phyloP scores from a whole-genome alignment of 805 yeast species.

The Pichia heedii region DNA sequence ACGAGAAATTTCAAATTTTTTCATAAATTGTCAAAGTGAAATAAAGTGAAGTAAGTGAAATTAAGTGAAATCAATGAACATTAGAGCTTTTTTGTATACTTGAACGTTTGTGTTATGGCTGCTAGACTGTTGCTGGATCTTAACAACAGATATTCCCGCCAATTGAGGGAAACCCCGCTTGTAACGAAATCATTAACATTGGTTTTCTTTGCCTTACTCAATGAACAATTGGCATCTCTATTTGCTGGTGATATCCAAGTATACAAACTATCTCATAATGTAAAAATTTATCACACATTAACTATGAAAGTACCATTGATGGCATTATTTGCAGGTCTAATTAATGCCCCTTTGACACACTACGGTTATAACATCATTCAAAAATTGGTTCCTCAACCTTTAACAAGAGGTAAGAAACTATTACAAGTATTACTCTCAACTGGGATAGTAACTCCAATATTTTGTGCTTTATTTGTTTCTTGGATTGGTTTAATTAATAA shows the following conservation, averaged over 20 bases:
- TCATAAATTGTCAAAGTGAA: too few relatives aligned
- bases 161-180: conserved; percentile 37
- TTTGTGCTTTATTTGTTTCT: conserved; percentile 39
- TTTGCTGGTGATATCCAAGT: conserved; percentile 36
- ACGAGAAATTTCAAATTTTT: too few relatives aligned
- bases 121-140: neutral
- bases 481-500: conserved; percentile 46
- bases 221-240: conserved; percentile 47
- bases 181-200: conserved; percentile 52
- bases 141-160: neutral
- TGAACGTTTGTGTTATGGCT: too few relatives aligned
- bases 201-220: conserved; percentile 44
- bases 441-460: conserved; percentile 46
- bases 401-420: conserved; percentile 32
- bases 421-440: conserved; percentile 44
- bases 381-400: conserved; percentile 36
- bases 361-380: conserved; percentile 40
- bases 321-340: conserved; percentile 45
- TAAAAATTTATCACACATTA: conserved; percentile 31
- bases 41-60: too few relatives aligned
- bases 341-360: conserved; percentile 54
- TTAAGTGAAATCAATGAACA: too few relatives aligned
- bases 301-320: conserved; percentile 41
- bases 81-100: neutral
- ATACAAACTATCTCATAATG: conserved; percentile 9